Conservation (phyloP, 2,329 filamentous ascomycete species). For the Simplicillium sp. region DNA sequence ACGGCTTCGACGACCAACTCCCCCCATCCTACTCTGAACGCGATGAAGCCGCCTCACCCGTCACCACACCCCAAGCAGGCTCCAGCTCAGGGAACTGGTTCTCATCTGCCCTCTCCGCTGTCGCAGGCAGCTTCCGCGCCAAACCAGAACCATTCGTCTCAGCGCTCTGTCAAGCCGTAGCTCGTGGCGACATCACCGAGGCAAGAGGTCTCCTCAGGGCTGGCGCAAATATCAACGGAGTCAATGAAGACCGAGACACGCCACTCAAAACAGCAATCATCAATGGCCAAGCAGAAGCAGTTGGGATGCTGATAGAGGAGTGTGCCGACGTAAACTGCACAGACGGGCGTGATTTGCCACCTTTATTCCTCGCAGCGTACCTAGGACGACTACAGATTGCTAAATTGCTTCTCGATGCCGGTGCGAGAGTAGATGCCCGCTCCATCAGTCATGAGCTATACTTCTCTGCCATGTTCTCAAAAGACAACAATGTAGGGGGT, state of each 20-base stretch:
- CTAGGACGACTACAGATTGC: slow-evolving; percentile 17
- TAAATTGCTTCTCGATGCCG: slow-evolving; percentile 16
- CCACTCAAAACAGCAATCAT: slow-evolving; percentile 24
- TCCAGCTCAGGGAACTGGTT: no score
- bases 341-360: slow-evolving; percentile 17
- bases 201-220: slow-evolving; percentile 21
- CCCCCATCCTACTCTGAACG: no score
- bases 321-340: slow-evolving; percentile 1
- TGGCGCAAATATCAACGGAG: slow-evolving; percentile 24
- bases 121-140: slow-evolving; percentile 11
- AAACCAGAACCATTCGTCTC: slow-evolving; percentile 27
- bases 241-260: slow-evolving; percentile 23
- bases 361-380: slow-evolving; percentile 22
- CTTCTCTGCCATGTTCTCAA: not conserved
- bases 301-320: slow-evolving; percentile 18
- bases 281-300: slow-evolving; percentile 19
- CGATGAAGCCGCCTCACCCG: no score
- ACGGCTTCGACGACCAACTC: no score
- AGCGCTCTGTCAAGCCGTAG: slow-evolving; percentile 24
- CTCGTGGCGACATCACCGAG: slow-evolving; percentile 21
- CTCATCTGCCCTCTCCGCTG: not conserved
- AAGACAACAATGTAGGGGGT: not conserved
- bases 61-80: no score
- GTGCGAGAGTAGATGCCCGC: slow-evolving; percentile 18
- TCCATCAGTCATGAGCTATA: not conserved